Base-by-base conservation (phyloP, 2,329 filamentous ascomycete species). In the Endoconidiophora polonica region DNA sequence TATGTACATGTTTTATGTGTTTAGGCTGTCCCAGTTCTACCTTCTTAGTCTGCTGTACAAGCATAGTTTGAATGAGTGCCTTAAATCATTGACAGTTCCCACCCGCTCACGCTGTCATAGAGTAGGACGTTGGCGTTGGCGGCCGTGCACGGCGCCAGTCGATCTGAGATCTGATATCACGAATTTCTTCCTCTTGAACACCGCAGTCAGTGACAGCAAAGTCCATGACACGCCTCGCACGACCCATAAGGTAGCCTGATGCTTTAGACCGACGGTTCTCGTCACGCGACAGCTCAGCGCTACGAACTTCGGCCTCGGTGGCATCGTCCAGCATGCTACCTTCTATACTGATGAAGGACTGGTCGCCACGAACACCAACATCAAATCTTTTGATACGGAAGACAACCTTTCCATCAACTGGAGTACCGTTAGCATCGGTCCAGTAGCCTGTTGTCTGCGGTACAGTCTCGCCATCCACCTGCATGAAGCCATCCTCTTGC, bases 311-410 rank as follows among this genome's bases (percentile, higher is more conserved):
- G 56, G 66, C 68, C 65, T 93, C 86, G 22, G 79, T 80, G 18
- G 76, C 74, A 41, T 74, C 74, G 44, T 73, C 70, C 46, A 94
- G 66, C 74, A 94, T 81, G n/a, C 85, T 93, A 23, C 88, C 90
- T 62, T 91, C 83, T 54, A 95, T 80, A 57, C 82, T 87, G 54
- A 96, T 66, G 61, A 90, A 91, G 9, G 83, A 86, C 54, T 81
- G 81, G 57, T 81, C 77, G 48, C 79, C 77, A 56, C 83, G 85
- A 44, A 79, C 74, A 24, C 80, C 82, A 1, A 84, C 81, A 58
- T 95, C 88, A 55, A 91, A 85, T 61, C 93, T 86, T 57, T 81
- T 79, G 60, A 95, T 86, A 56, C 79, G 74, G 65, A 94, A 94
- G 48, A 73, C 73, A 37, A 93, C 64, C 59, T 75, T 76, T 10